Base-by-base conservation (phyloP, 176 grass and related monocot genomes). In the Rhipidocladum racemiflorum region DNA sequence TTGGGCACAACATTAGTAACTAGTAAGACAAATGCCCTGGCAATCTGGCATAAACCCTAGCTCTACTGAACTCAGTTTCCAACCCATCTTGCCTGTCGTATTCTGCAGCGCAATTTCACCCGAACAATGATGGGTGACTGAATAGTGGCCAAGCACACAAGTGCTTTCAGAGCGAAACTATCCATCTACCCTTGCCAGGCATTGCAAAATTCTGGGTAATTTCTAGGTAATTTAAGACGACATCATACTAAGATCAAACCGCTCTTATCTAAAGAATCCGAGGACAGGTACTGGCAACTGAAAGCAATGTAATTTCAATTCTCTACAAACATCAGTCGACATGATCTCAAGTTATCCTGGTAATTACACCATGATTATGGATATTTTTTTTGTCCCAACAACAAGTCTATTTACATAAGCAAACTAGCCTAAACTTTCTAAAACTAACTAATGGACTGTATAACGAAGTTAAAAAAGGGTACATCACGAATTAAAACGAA, bases 241-340 rank as follows among this genome's bases (percentile, higher is more conserved):
- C 42, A 38, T 6, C 42, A 21, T 29, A 63, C 8, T 9, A 18
- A 36, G 3, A 74, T 72, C 44, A 25, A 59, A 48, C 9, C 46
- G 20, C n/a, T 64, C 45, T 23, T 55, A 65, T 70, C 53, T 20
- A 7, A 76, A 70, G 36, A 54, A 62, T 21, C 20, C 56, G 7
- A 10, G 8, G 73, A 59, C 65, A 70, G 49, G 6, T 83, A 72
- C 61, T 56, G 56, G 71, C 34, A 64, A 76, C 53, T 0, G 34
- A 81, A 28, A 64, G 63, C 3, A n/a, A 27, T 45, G 10, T 11
- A 46, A 18, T 75, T 80, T 69, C 51, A 76, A 69, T 76, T 76
- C 25, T 84, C 81, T 64, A 23, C 44, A 71, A 14, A 71, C 20
- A 18, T 29, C 13, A 61, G 69, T 74, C 4, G 50, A 10, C 69